Evolutionary conservation across 2,329 filamentous ascomycete genomes (phyloP).

Genomic region (Grosmannia clavigera): DNA sequence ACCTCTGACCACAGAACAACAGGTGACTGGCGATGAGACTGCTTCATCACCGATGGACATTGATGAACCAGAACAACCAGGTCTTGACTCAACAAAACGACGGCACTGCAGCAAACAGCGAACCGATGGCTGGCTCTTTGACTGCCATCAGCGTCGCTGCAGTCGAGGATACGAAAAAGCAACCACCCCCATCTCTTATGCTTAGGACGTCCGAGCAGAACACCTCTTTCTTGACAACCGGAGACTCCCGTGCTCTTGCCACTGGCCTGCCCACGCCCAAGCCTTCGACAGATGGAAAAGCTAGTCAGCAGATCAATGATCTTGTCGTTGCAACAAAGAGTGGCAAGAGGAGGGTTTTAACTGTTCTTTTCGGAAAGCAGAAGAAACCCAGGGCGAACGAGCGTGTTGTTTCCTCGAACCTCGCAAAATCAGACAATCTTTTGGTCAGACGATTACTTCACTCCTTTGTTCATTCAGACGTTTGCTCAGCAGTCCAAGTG

Average conservation of each 20-base stretch:
- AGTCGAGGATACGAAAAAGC: neutral
- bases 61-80: neutral
- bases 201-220: neutral
- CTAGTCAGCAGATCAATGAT: slow-evolving; percentile 1
- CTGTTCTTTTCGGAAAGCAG: slow-evolving; percentile 19
- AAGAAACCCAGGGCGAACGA: slow-evolving; percentile 29
- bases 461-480: slow-evolving; percentile 47
- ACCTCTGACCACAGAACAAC: neutral
- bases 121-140: neutral
- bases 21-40: neutral
- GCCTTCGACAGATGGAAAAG: slow-evolving; percentile 7
- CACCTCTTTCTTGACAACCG: neutral
- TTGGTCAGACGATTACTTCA: slow-evolving; percentile 52
- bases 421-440: slow-evolving; percentile 41
- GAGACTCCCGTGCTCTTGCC: neutral
- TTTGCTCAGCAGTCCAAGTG: slow-evolving; percentile 42
- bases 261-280: slow-evolving; percentile 9
- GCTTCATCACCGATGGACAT: neutral
- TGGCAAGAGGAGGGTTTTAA: slow-evolving; percentile 9
- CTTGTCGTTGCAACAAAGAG: slow-evolving; percentile 2
- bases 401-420: slow-evolving; percentile 19
- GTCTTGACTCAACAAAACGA: neutral
- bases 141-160: neutral
- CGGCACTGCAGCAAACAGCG: neutral
- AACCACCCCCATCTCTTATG: no score